A percentile compares a stretch with the other conserved stretches of the same genome.
These are phyloP conservation scores for Clonostachys sp. DNA, from an alignment of 2,329 filamentous ascomycete species.

Conservation along the genomic window DNA sequence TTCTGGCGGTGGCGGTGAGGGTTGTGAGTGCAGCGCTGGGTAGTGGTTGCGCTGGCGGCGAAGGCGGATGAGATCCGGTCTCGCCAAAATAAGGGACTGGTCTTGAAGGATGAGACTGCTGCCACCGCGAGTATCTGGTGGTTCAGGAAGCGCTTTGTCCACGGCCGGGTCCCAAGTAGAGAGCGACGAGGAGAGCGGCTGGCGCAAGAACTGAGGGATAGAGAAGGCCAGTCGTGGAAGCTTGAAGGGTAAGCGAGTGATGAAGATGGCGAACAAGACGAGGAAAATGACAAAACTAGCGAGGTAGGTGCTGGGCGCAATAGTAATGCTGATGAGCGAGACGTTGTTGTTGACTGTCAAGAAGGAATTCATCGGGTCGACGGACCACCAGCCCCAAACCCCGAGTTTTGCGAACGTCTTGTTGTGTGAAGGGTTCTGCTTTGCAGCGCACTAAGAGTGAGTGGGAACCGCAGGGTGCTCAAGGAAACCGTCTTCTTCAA, in stretches of 20 bases:
- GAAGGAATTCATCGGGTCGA: slow-evolving; percentile 46
- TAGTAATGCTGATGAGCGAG: slow-evolving; percentile 53
- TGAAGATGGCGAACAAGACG: slow-evolving; percentile 45
- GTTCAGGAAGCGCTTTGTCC: slow-evolving; percentile 17
- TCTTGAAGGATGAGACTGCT: slow-evolving; percentile 22
- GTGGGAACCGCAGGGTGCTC: too few species aligned
- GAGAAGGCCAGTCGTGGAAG: slow-evolving; percentile 4
- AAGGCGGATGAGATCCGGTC: slow-evolving; percentile 15
- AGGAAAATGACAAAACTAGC: slow-evolving; percentile 43
- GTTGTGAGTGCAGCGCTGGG: not conserved
- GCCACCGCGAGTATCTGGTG: slow-evolving; percentile 8
- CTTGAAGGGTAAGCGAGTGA: slow-evolving; percentile 21
- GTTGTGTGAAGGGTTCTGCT: too few species aligned
- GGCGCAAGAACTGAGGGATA: slow-evolving; percentile 7
- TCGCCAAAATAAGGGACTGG: slow-evolving; percentile 21
- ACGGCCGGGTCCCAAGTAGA: slow-evolving; percentile 4
- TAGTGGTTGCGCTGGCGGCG: not conserved
- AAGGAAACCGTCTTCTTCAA: too few species aligned
- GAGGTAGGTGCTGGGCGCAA: slow-evolving; percentile 54
- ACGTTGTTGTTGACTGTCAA: slow-evolving; percentile 59
- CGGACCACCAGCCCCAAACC: too few species aligned
- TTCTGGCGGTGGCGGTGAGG: slow-evolving; percentile 10
- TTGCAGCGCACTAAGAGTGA: too few species aligned
- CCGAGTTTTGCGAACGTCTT: too few species aligned
- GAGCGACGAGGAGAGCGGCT: slow-evolving; percentile 4